Percentiles rank a stretch among this genome's conserved stretches.
These are phyloP conservation scores for Malus hybrid DNA, from an alignment of 331 rosid species.

Conservation along the genomic window DNA sequence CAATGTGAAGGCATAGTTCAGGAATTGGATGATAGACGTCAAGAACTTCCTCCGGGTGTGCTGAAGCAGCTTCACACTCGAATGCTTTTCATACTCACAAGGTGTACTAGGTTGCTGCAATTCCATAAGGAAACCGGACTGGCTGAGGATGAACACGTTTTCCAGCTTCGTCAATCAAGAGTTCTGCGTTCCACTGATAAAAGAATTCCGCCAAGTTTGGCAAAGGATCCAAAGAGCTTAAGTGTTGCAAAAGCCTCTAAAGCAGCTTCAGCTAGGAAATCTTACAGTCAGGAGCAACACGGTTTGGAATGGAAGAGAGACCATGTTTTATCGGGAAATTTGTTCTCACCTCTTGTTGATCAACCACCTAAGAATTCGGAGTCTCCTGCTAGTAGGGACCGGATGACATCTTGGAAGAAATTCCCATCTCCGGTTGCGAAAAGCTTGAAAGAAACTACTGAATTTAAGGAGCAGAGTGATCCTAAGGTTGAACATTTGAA, in stretches of 20 bases:
- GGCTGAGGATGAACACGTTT: conserved; percentile 79
- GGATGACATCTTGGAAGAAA: conserved; percentile 91
- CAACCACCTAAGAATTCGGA: conserved; percentile 42
- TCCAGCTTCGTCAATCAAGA: conserved; percentile 76
- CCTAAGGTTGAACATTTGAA: conserved; percentile 49
- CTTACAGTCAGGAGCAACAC: conserved; percentile 88
- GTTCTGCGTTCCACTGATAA: conserved; percentile 62
- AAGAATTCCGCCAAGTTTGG: conserved; percentile 51
- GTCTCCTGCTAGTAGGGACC: conserved; percentile 54
- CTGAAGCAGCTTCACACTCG: conserved; percentile 91
- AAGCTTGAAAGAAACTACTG: conserved; percentile 46
- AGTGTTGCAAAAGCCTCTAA: conserved; percentile 46
- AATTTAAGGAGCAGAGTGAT: conserved; percentile 56
- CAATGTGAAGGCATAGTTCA: conserved; percentile 97
- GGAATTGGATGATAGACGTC: conserved; percentile 97
- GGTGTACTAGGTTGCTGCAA: conserved; percentile 92
- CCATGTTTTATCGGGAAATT: conserved; percentile 29
- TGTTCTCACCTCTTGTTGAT: conserved; percentile 29
- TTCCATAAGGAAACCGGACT: conserved; percentile 89
- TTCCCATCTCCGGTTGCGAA: conserved; percentile 59
- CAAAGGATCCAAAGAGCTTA: conserved; percentile 53
- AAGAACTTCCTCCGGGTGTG: conserved; percentile 86
- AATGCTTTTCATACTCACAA: conserved; percentile 93
- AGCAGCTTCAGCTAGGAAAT: conserved; percentile 58
- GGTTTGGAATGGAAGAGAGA: conserved; percentile 62